Evolutionary conservation across 495 filamentous ascomycete genomes (phyloP).

Genomic region (Collariella sp.): DNA sequence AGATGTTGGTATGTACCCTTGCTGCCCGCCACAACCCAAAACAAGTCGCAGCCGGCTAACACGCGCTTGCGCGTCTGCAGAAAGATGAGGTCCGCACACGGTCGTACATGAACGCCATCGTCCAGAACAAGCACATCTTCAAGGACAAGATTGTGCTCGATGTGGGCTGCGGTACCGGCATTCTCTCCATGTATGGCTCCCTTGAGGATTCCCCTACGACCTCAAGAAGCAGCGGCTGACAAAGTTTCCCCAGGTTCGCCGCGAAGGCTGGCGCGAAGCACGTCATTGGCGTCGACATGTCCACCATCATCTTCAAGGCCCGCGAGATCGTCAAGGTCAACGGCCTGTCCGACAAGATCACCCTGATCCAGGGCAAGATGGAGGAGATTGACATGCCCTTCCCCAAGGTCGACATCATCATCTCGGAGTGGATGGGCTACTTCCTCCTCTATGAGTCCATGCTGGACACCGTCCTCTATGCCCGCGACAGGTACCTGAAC

Average conservation of each 20-base stretch:
- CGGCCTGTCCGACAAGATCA: conserved; percentile 69
- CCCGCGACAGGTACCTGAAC: conserved; percentile 73
- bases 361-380: conserved; percentile 76
- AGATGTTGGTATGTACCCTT: conserved; percentile 77
- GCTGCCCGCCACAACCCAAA: not conserved
- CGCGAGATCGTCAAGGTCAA: conserved; percentile 78
- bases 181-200: conserved; percentile 65
- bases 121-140: conserved; percentile 87
- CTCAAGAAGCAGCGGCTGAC: not conserved
- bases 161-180: conserved; percentile 87
- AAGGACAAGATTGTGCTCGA: conserved; percentile 85
- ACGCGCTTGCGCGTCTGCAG: conserved; percentile 34
- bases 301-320: conserved; percentile 83
- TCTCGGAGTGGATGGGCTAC: conserved; percentile 98
- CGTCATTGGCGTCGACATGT: conserved; percentile 91
- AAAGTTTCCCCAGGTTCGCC: conserved; percentile 53
- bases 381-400: conserved; percentile 79
- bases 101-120: conserved; percentile 93
- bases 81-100: conserved; percentile 97
- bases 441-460: conserved; percentile 89
- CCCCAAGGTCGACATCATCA: conserved; percentile 83
- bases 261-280: conserved; percentile 81
- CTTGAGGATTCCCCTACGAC: not conserved
- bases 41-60: conserved; percentile 9
- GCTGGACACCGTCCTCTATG: conserved; percentile 87